A percentile compares a stretch with the other conserved stretches of the same genome.
Evolutionary conservation across 306 rosid genomes (phyloP).

Genomic region (barrel medic (Medicago truncatula)): MtrunA17r5.0-ANR NC_053042.1:43453501-43454000

Average conservation of each 20-base stretch:
- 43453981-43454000: constrained; percentile 27
- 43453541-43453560: constrained; percentile 84
- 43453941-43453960: background rate
- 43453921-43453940: background rate
- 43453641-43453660: constrained; percentile 65
- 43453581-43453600: constrained; percentile 71
- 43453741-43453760: constrained; percentile 39
- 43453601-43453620: constrained; percentile 89
- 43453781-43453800: background rate
- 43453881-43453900: constrained; percentile 3
- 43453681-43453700: constrained; percentile 69
- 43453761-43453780: constrained; percentile 23
- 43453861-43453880: constrained; percentile 3
- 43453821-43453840: background rate
- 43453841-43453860: background rate
- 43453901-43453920: constrained; percentile 16
- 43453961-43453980: constrained; percentile 23
- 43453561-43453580: constrained; percentile 84
- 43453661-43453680: constrained; percentile 70
- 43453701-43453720: constrained; percentile 83
- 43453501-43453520: constrained; percentile 80
- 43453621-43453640: constrained; percentile 66
- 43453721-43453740: constrained; percentile 71
- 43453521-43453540: constrained; percentile 81
- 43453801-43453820: background rate